phyloP scores from a whole-genome alignment of 371 early-diverging fungal species.

The Mucor saturninus region DNA sequence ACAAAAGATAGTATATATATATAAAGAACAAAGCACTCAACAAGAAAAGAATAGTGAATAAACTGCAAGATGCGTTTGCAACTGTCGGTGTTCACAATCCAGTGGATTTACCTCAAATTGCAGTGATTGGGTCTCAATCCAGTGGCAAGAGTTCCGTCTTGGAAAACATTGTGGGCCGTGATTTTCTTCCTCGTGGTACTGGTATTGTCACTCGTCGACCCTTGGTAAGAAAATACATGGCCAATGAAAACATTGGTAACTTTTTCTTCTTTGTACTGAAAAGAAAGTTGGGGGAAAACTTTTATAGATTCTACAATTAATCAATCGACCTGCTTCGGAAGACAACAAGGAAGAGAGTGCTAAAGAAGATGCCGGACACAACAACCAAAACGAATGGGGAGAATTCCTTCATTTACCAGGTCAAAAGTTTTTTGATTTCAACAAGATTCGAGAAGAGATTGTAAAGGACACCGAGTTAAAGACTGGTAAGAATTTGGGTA shows the following conservation, averaged over 20 bases:
- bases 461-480: conserved; percentile 91
- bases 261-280: not conserved
- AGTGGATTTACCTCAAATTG: conserved; percentile 98
- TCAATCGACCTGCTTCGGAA: conserved; percentile 66
- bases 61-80: conserved; percentile 96
- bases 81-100: conserved; percentile 96
- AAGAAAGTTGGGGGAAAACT: no score
- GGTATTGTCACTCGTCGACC: conserved; percentile 96
- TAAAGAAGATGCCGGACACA: conserved; percentile 28
- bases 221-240: conserved; percentile 59
- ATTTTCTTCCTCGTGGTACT: conserved; percentile 97
- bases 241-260: not conserved
- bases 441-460: conserved; percentile 94
- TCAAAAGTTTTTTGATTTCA: conserved; percentile 90
- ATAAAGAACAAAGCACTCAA: not conserved
- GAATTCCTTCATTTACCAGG: conserved; percentile 95
- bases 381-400: conserved; percentile 90
- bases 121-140: conserved; percentile 96
- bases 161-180: conserved; percentile 98
- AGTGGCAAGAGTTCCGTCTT: conserved; percentile 98
- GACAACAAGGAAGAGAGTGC: conserved; percentile 23
- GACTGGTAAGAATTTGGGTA: conserved; percentile 88
- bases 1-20: not conserved
- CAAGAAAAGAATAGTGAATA: conserved; percentile 64
- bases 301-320: conserved; percentile 87